A percentile compares a stretch with the other conserved stretches of the same genome.
Evolutionary conservation across 345 rosid genomes (phyloP).

Genomic region (Raphanus raphanistrum): DNA sequence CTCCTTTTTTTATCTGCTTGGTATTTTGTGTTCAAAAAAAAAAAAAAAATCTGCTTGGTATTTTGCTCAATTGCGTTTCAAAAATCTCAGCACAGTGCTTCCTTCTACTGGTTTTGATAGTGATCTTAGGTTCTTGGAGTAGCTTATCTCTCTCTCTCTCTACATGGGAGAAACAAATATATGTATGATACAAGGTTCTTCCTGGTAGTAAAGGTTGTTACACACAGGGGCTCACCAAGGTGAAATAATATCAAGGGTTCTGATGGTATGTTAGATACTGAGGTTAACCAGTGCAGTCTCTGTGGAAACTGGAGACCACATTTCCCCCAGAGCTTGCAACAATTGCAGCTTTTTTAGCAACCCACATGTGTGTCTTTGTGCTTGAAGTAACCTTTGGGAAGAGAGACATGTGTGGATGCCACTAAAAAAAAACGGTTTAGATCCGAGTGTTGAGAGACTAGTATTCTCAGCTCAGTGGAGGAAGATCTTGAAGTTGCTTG

Average conservation of each 20-base stretch:
- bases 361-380: neutral
- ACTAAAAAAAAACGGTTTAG: neutral
- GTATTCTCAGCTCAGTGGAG: too few species aligned
- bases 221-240: neutral
- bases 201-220: neutral
- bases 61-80: neutral
- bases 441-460: too few species aligned
- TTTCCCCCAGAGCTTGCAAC: neutral
- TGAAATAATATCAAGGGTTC: neutral
- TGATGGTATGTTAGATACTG: neutral
- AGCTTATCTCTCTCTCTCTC: neutral
- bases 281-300: neutral
- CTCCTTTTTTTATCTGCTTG: neutral
- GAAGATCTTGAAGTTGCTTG: too few species aligned
- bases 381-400: neutral
- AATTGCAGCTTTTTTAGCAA: neutral
- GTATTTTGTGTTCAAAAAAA: too few species aligned
- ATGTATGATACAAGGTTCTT: neutral
- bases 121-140: neutral
- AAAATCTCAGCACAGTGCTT: neutral
- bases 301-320: neutral
- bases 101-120: neutral
- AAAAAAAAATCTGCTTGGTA: neutral
- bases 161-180: too few species aligned
- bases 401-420: neutral